Evolutionary conservation across 805 yeast genomes (phyloP).

Genomic region (Isabelozyma pseudorhagii): DNA sequence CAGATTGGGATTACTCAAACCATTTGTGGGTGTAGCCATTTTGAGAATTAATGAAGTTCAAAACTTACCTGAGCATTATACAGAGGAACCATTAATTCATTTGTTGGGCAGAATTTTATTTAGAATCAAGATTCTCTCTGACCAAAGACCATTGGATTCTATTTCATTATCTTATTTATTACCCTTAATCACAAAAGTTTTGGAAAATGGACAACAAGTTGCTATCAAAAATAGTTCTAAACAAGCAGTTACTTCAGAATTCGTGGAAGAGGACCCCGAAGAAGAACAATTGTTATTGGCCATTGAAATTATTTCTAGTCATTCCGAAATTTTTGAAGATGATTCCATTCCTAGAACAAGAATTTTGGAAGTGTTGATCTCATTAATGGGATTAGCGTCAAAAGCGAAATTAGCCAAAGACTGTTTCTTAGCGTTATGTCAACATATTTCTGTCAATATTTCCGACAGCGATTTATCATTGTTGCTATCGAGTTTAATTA

Average conservation of each 20-base stretch:
- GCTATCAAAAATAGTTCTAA: constrained; percentile 54
- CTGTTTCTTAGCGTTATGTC: constrained; percentile 73
- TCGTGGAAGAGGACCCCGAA: constrained; percentile 78
- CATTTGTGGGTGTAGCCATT: constrained; percentile 66
- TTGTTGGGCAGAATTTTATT: constrained; percentile 66
- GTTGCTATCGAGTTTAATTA: constrained; percentile 53
- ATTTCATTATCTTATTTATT: constrained; percentile 67
- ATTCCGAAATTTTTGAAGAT: constrained; percentile 66
- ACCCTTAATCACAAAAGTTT: constrained; percentile 68
- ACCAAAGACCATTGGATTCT: constrained; percentile 67
- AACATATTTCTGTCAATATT: constrained; percentile 65
- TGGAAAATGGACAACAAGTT: constrained; percentile 61
- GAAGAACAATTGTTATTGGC: constrained; percentile 83
- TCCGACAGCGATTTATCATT: constrained; percentile 54
- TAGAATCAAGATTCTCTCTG: constrained; percentile 69
- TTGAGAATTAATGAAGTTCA: constrained; percentile 53
- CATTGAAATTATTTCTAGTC: constrained; percentile 68
- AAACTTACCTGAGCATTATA: constrained; percentile 43
- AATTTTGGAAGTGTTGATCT: constrained; percentile 59
- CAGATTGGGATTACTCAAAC: constrained; percentile 49
- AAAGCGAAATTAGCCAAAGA: constrained; percentile 83
- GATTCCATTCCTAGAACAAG: constrained; percentile 65
- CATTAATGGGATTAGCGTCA: constrained; percentile 68
- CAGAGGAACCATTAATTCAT: constrained; percentile 51
- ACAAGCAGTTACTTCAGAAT: constrained; percentile 55